Evolutionary conservation across 2,329 filamentous ascomycete genomes (phyloP).

Genomic region (Bipolaris gigantea): DNA sequence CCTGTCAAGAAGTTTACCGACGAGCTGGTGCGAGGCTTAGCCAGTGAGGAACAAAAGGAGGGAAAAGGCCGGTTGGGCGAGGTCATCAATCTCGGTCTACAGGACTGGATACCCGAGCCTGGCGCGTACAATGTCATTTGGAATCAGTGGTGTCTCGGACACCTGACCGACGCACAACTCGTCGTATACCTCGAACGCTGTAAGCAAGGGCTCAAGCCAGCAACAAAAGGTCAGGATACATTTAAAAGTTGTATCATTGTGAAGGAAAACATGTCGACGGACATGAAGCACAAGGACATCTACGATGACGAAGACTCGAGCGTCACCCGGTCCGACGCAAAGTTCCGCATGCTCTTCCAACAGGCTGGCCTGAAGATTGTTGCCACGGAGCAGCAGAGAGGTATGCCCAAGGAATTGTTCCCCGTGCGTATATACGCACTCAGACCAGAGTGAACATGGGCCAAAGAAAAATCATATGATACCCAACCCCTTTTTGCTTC

Average conservation of each 20-base stretch:
- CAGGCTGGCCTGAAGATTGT: constrained; percentile 66
- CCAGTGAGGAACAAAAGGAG: constrained; percentile 21
- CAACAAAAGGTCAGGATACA: constrained; percentile 34
- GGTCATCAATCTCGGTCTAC: constrained; percentile 73
- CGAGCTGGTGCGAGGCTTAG: constrained; percentile 49
- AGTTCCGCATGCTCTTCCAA: constrained; percentile 70
- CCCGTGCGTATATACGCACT: constrained; percentile 80
- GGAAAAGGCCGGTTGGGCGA: constrained; percentile 57
- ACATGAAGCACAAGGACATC: constrained; percentile 60
- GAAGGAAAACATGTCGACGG: constrained; percentile 76
- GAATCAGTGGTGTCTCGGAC: constrained; percentile 88
- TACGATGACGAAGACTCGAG: constrained; percentile 77
- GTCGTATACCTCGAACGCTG: constrained; percentile 67
- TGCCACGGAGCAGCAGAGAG: constrained; percentile 50
- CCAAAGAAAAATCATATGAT: constrained; percentile 7
- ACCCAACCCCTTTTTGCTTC: neutral
- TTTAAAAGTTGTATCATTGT: constrained; percentile 63
- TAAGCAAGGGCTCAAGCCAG: constrained; percentile 50
- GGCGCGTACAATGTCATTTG: constrained; percentile 76
- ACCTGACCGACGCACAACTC: constrained; percentile 75
- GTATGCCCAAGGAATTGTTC: constrained; percentile 69
- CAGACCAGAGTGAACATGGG: constrained; percentile 50
- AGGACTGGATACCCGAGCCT: constrained; percentile 63
- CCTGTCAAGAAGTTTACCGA: constrained; percentile 80
- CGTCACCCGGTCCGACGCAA: constrained; percentile 75